These are phyloP conservation scores for Mortierella hygrophila DNA, from an alignment of 192 early-diverging fungal species.

Conservation along the genomic window DNA sequence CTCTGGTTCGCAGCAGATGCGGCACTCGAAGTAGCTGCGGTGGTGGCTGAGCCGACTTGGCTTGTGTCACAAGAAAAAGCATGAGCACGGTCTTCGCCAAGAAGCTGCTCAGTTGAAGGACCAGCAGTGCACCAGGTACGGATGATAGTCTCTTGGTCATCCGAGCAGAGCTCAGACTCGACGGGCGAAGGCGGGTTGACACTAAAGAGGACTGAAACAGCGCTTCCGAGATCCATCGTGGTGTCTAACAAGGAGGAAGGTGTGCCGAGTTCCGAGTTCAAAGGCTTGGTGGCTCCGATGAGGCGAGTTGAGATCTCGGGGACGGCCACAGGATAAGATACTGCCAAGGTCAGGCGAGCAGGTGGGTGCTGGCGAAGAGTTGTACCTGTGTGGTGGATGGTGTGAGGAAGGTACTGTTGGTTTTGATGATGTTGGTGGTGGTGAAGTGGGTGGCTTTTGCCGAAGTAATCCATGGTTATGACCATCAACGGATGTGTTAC, in stretches of 20 bases:
- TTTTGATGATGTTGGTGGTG: neutral
- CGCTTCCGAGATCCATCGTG: conserved; percentile 22
- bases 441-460: neutral
- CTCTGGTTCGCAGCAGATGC: neutral
- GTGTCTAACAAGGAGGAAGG: neutral
- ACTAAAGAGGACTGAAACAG: conserved; percentile 34
- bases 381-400: neutral
- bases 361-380: neutral
- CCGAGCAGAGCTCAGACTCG: conserved; percentile 23
- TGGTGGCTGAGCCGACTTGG: neutral
- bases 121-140: conserved; percentile 26
- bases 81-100: neutral
- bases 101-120: neutral
- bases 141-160: conserved; percentile 39
- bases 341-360: neutral
- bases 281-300: neutral
- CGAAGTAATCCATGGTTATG: neutral
- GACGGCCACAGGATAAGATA: neutral
- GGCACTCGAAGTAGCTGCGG: neutral
- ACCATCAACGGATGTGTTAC: neutral
- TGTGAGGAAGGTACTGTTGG: too few relatives aligned
- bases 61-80: neutral
- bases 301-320: neutral
- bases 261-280: neutral
- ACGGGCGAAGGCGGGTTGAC: conserved; percentile 39